These are phyloP conservation scores for Erigeron canadensis DNA, from an alignment of 129 eudicot species.

Conservation along the genomic window DNA sequence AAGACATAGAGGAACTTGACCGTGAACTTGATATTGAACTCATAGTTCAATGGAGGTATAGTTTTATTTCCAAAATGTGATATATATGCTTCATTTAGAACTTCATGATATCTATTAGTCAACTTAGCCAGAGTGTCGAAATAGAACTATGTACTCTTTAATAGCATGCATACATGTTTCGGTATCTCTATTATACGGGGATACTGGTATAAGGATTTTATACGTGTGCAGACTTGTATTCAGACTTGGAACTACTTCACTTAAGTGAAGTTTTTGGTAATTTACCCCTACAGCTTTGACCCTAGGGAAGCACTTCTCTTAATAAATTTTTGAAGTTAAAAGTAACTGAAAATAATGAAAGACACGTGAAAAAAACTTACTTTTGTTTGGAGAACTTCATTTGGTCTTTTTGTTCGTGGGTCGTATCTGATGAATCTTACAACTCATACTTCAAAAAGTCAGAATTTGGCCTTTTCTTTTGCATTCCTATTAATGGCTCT, in stretches of 20 bases:
- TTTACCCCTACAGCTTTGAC: not conserved
- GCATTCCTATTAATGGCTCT: constrained; percentile 7
- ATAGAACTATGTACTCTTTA: constrained; percentile 12
- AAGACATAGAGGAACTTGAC: constrained; percentile 84
- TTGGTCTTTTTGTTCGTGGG: not conserved
- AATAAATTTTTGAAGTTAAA: constrained; percentile 8
- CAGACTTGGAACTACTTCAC: not conserved
- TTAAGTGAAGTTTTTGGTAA: not conserved
- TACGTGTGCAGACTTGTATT: not conserved
- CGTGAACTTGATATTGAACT: constrained; percentile 90
- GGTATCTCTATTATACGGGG: not conserved
- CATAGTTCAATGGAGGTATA: constrained; percentile 96
- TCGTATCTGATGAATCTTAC: constrained; percentile 6
- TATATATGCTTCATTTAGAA: constrained; percentile 8
- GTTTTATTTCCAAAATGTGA: not conserved
- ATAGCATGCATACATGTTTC: not conserved
- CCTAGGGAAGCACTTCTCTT: not conserved
- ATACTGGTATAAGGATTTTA: not conserved
- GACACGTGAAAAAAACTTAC: not conserved
- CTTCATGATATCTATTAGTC: not conserved
- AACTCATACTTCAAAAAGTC: constrained; percentile 1
- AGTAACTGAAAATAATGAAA: constrained; percentile 1
- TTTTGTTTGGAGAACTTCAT: constrained; percentile 15
- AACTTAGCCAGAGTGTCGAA: constrained; percentile 14
- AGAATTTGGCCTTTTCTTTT: not conserved